These are phyloP conservation scores for Plectranthus barbatus DNA, from an alignment of 257 asterid species.

Conservation along the genomic window DNA sequence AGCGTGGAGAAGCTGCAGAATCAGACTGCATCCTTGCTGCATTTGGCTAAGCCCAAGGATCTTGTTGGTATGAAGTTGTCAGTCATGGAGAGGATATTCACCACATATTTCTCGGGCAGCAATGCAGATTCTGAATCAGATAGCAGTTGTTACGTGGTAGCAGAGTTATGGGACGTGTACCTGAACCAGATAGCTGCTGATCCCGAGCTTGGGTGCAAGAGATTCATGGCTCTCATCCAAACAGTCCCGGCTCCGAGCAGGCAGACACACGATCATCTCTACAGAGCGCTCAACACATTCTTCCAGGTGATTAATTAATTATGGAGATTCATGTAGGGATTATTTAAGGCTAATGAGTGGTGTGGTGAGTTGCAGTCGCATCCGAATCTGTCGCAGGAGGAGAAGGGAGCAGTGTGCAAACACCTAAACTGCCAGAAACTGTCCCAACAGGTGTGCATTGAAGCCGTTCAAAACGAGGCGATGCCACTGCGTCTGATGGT, in stretches of 20 bases:
- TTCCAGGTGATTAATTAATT: slow-evolving; percentile 22
- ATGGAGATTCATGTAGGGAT: too few relatives aligned
- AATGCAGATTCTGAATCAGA: slow-evolving; percentile 20
- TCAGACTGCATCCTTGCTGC: slow-evolving; percentile 38
- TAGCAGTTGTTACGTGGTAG: slow-evolving; percentile 31
- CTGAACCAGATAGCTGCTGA: slow-evolving; percentile 38
- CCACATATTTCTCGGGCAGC: slow-evolving; percentile 11
- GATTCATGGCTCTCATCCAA: slow-evolving; percentile 51
- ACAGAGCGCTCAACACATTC: slow-evolving; percentile 43
- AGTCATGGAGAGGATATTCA: slow-evolving; percentile 45
- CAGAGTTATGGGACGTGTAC: slow-evolving; percentile 60
- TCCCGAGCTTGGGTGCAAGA: slow-evolving; percentile 26
- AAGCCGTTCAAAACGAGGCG: slow-evolving; percentile 60
- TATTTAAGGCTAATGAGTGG: background rate
- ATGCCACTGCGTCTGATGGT: slow-evolving; percentile 70
- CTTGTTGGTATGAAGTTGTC: slow-evolving; percentile 26
- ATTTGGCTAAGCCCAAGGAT: slow-evolving; percentile 46
- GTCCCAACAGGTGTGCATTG: slow-evolving; percentile 52
- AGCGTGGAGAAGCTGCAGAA: slow-evolving; percentile 40
- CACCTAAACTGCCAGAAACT: slow-evolving; percentile 65
- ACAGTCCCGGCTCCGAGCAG: slow-evolving; percentile 46
- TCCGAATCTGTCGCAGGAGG: slow-evolving; percentile 49
- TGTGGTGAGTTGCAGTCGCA: slow-evolving; percentile 27
- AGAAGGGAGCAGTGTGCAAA: slow-evolving; percentile 50
- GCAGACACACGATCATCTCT: slow-evolving; percentile 60